Percentiles rank a stretch among this genome's conserved stretches.
Evolutionary conservation across 352 stramenopile species (phyloP).

Genomic region (Elongisporangium undulatum): DNA sequence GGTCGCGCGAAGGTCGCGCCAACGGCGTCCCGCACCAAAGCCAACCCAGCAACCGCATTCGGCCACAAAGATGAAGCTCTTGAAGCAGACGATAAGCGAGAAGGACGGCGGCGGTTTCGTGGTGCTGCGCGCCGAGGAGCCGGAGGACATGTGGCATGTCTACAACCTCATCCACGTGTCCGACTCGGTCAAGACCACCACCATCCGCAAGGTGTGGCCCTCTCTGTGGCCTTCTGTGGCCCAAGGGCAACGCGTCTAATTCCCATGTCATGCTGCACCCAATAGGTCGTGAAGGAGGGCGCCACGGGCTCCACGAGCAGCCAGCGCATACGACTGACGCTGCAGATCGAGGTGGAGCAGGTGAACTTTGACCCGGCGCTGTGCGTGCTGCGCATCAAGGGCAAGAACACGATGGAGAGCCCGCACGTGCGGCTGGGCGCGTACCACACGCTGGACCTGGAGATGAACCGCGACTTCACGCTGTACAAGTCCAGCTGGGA

Average conservation of each 20-base stretch:
- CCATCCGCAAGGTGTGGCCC: slow-evolving; percentile 92
- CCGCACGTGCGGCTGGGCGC: slow-evolving; percentile 95
- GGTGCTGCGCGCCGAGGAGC: slow-evolving; percentile 91
- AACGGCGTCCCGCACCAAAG: not conserved
- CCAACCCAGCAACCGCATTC: not conserved
- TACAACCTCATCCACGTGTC: slow-evolving; percentile 97
- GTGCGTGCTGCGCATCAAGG: slow-evolving; percentile 93
- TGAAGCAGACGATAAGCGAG: slow-evolving; percentile 90
- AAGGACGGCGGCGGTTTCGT: slow-evolving; percentile 95
- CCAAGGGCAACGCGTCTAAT: slow-evolving; percentile 1
- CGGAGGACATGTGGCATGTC: slow-evolving; percentile 98
- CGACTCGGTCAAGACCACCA: slow-evolving; percentile 96
- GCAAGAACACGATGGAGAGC: slow-evolving; percentile 93
- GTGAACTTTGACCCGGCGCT: slow-evolving; percentile 95
- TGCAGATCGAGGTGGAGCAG: slow-evolving; percentile 95
- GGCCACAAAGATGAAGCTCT: slow-evolving; percentile 80
- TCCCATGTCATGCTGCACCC: not conserved
- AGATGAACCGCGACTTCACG: slow-evolving; percentile 96
- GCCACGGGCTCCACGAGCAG: slow-evolving; percentile 94
- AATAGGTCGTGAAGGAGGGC: slow-evolving; percentile 92
- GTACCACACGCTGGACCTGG: slow-evolving; percentile 97
- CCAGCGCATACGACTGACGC: slow-evolving; percentile 92
- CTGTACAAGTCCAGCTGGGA: slow-evolving; percentile 97
- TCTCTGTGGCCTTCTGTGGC: not conserved
- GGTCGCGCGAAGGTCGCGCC: slow-evolving; percentile 20